Evolutionary conservation across 2,329 filamentous ascomycete genomes (phyloP), one percentile per base, ranked within the genome.

Genomic region (Blumeria graminis): DNA sequence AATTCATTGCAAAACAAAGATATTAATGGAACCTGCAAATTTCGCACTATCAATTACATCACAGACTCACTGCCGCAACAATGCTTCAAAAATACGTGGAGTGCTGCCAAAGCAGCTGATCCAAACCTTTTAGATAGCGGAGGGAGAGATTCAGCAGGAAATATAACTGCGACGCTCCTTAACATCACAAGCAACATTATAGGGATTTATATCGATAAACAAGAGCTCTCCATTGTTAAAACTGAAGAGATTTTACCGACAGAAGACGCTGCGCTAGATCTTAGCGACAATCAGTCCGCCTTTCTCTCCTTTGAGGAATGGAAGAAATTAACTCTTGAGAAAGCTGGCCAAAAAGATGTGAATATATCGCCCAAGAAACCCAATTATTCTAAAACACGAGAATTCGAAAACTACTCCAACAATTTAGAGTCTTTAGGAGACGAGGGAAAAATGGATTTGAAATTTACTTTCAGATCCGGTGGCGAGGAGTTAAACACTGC

Each of bases 271-370:
- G n/a, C 18, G 33, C 32, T 14, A 32, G 48, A 34, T n/a, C 48
- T 22, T n/a, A n/a, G n/a, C 9, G 56, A 35, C 16, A 62, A 65
- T 35, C 84, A 86, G 62, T 77, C 82, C 50, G 82, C 88, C 6
- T 96, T 96, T 67, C 80, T 96, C 63, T 95, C 92, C 0, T 98
- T 98, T 63, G 92, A 96, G 67, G 90, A 96, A 64, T 98, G 92
- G 92, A 96, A 94, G 71, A 86, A 84, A 65, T 84, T 89, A 72
- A 94, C 94, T 70, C 71, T 96, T 16, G 85, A 82, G 55, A 86
- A 87, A 65, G 82, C 80, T 3, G 90, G 87, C 11, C 90, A 95
- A 65, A 87, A 72, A 65, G 84, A 70, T 61, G 86, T 76, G 69
- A 81, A 76, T 68, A 84, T 71, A 66, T 78, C 73, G 61, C 74